Evolutionary conservation across 306 rosid genomes (phyloP).

Genomic region (Mimosa pudica): DNA sequence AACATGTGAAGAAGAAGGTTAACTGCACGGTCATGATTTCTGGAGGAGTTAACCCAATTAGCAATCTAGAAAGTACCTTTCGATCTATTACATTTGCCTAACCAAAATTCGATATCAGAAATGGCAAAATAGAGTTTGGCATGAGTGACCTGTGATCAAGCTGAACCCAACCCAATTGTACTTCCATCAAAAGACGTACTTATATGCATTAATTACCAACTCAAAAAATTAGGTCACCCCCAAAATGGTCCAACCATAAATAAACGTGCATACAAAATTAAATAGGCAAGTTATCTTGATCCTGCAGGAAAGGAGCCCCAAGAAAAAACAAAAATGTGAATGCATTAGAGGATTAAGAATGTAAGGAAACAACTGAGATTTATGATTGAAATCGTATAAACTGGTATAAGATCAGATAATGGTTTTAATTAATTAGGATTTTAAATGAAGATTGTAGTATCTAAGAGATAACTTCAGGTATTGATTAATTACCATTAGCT

Average conservation of each 20-base stretch:
- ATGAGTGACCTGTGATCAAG: neutral
- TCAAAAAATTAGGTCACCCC: slow-evolving; percentile 3
- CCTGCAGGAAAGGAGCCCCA: neutral
- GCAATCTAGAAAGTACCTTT: slow-evolving; percentile 32
- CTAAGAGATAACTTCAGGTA: no score
- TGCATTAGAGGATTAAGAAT: neutral
- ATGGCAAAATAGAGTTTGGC: slow-evolving; percentile 27
- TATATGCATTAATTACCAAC: slow-evolving; percentile 6
- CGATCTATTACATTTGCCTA: slow-evolving; percentile 30
- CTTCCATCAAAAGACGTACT: slow-evolving; percentile 27
- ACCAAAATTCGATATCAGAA: slow-evolving; percentile 13
- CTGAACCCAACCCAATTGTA: neutral
- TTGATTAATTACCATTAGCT: neutral
- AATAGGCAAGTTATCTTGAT: neutral
- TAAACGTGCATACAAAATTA: neutral
- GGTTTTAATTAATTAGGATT: no score
- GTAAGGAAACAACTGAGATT: neutral
- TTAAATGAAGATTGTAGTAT: no score
- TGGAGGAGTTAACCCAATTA: neutral
- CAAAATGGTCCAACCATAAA: neutral
- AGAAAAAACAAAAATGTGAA: neutral
- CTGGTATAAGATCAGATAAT: no score
- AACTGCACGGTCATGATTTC: slow-evolving; percentile 2
- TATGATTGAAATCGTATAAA: neutral
- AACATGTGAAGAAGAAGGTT: slow-evolving; percentile 27